A percentile compares a stretch with the other conserved stretches of the same genome.
Evolutionary conservation across 768 basidiomycete species (phyloP).

Genomic region (Candolleomyces efflorescens): DNA sequence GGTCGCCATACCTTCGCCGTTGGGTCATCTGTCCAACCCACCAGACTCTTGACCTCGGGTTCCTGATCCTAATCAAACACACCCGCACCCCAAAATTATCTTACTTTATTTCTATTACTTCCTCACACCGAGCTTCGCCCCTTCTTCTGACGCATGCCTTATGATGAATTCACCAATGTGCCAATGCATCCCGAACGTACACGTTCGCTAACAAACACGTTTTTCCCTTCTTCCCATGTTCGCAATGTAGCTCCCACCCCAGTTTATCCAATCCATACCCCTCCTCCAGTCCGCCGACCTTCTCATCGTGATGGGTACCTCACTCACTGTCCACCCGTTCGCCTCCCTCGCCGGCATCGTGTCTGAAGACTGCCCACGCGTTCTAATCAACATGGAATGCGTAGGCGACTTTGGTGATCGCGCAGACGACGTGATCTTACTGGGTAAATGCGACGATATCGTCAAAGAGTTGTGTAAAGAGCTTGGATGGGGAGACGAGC

Average conservation of each 20-base stretch:
- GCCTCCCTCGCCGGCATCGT: conserved; percentile 68
- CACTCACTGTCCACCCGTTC: conserved; percentile 83
- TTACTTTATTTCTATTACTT: too few species aligned
- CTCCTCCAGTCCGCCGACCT: conserved; percentile 69
- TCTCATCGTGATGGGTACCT: conserved; percentile 88
- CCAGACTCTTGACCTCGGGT: not conserved
- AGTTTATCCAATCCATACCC: conserved; percentile 57
- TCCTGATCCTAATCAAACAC: too few species aligned
- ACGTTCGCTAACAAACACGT: too few species aligned
- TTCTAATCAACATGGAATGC: conserved; percentile 84
- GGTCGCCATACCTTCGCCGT: not conserved
- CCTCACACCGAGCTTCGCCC: too few species aligned
- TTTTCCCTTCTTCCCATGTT: too few species aligned
- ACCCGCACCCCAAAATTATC: too few species aligned
- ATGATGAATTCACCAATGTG: too few species aligned
- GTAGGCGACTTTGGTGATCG: conserved; percentile 64
- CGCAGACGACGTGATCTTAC: conserved; percentile 55
- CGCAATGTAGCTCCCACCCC: conserved; percentile 65
- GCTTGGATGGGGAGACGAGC: conserved; percentile 72
- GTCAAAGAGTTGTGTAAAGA: conserved; percentile 56
- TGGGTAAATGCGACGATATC: conserved; percentile 70
- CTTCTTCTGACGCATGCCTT: too few species aligned
- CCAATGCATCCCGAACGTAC: too few species aligned
- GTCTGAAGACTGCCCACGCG: conserved; percentile 57
- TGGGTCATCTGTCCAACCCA: too few species aligned